Evolutionary conservation across 306 rosid genomes (phyloP), one percentile per base, ranked within the genome.

Genomic region (Rosa rugosa): DNA sequence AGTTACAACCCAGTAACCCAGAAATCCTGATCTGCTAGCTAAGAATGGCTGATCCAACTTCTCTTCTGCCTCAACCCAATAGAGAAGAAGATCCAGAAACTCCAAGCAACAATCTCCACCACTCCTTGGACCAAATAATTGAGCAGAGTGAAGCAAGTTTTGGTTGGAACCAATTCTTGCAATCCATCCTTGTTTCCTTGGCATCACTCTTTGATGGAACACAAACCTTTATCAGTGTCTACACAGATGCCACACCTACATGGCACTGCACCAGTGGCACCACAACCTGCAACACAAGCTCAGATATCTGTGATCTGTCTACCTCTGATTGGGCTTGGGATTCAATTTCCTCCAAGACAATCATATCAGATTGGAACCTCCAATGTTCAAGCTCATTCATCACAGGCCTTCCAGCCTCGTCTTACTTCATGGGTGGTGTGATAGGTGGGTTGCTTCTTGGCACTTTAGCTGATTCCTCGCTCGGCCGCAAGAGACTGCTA

Each of bases 301-400:
- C 87, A 17, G 25, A 79, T 11, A 80, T 87, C 6, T 88, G 91
- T 78, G 65, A 85, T 2, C 75, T 88, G 8, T 68, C 84, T 12
- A 73, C 6, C 4, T 72, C 79, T 11, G 72, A 88, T 2, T 83
- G 89, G 89, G 25, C 81, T 6, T 88, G 89, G 89, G 80, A 87
- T 59, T 73, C 49, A 49, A 76, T 73, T 0, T 20, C 81, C 47
- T 51, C 71, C 18, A 63, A 50, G 1, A 80, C 91, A 69, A 77
- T 81, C 73, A 81, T 88, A 76, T 87, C 91, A 5, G 85, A 85
- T 36, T 83, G 81, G 85, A 71, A 41, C 25, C 84, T 88, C 22
- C 69, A 85, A 66, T 88, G 91, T 41, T 71, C 87, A 0, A 46
- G 36, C 67, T 82, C 77, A 12, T 73, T 88, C 67, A 45, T 88